Evolutionary conservation across 1,139 yeast genomes (phyloP).

Genomic region (Dujonia santamariae): DNA sequence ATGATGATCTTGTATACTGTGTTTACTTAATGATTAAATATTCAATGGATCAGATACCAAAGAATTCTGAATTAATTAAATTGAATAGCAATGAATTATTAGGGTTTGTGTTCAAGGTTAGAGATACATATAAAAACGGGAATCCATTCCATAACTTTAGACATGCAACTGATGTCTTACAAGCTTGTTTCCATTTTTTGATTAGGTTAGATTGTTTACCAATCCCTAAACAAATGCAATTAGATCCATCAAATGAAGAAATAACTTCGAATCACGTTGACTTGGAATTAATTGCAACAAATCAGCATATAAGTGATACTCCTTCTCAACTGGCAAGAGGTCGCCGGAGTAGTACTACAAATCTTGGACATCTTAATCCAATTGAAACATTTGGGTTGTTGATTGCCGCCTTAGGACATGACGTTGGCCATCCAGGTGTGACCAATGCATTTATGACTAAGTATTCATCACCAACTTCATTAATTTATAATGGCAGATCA

Average conservation of each 20-base stretch:
- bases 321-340: neutral
- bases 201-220: constrained; percentile 48
- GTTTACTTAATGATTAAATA: constrained; percentile 54
- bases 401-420: constrained; percentile 91
- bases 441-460: constrained; percentile 71
- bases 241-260: constrained; percentile 22
- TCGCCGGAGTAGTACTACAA: neutral
- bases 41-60: constrained; percentile 36
- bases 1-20: constrained; percentile 66
- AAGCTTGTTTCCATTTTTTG: constrained; percentile 74
- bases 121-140: constrained; percentile 77
- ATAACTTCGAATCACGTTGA: neutral
- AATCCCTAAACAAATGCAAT: constrained; percentile 32
- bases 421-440: constrained; percentile 94
- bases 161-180: constrained; percentile 94
- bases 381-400: constrained; percentile 57
- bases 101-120: constrained; percentile 58
- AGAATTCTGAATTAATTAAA: constrained; percentile 15
- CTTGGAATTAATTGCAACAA: neutral
- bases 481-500: constrained; percentile 59
- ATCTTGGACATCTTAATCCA: constrained; percentile 29
- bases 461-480: constrained; percentile 64
- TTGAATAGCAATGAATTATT: constrained; percentile 42
- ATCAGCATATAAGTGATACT: neutral
- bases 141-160: constrained; percentile 94